Conservation (phyloP, 1,284 basidiomycete genomes). For the Boletus semigastroideus region DNA sequence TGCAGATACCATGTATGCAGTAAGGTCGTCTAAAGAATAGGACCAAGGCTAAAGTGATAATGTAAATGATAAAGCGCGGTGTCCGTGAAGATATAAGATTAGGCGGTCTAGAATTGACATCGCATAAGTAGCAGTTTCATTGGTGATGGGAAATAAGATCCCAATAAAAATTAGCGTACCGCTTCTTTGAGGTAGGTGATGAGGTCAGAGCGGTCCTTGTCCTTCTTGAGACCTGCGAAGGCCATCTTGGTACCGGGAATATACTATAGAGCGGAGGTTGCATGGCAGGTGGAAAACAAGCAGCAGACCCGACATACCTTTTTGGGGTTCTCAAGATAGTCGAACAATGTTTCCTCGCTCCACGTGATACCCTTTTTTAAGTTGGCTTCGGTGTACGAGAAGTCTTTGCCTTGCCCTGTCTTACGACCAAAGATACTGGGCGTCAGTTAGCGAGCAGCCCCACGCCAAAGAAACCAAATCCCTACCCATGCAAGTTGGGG, state of each 20-base stretch:
- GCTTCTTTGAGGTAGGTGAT: conserved; percentile 75
- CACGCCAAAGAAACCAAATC: neutral
- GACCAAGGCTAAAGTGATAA: conserved; percentile 25
- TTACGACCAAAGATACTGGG: conserved; percentile 80
- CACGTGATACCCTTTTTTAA: conserved; percentile 93
- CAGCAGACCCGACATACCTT: conserved; percentile 54
- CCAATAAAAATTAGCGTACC: conserved; percentile 40
- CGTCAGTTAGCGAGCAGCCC: neutral
- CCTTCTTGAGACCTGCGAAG: conserved; percentile 96
- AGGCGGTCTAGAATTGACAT: conserved; percentile 22
- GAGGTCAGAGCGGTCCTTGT: conserved; percentile 92
- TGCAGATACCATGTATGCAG: conserved; percentile 22
- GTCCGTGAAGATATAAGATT: conserved; percentile 21
- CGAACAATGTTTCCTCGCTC: conserved; percentile 86
- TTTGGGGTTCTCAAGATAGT: conserved; percentile 96
- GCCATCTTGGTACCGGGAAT: conserved; percentile 98
- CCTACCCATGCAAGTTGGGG: conserved; percentile 91
- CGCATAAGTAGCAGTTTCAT: neutral
- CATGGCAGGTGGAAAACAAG: neutral
- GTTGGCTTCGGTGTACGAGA: conserved; percentile 95
- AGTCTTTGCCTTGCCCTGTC: conserved; percentile 85
- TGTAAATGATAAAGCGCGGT: conserved; percentile 16
- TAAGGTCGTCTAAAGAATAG: conserved; percentile 34
- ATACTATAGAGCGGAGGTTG: conserved; percentile 50
- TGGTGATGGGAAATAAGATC: neutral